A percentile compares a stretch with the other conserved stretches of the same genome.
phyloP scores from a whole-genome alignment of 495 filamentous ascomycete species.

The Trichocladium antarcticum region DNA sequence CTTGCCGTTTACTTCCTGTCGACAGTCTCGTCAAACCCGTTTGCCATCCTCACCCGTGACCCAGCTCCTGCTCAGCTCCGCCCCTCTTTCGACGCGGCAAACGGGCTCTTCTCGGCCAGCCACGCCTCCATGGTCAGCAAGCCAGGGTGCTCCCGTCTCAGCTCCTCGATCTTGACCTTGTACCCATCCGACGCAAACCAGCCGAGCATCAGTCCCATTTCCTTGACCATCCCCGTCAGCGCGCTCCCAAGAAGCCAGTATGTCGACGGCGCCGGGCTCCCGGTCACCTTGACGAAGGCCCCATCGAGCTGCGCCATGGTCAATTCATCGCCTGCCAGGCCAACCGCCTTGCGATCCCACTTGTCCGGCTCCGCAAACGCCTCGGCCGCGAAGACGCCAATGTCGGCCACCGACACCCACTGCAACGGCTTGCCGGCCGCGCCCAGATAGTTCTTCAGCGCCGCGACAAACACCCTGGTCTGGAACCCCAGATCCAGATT shows the following conservation, averaged over 20 bases:
- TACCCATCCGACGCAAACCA: slow-evolving; percentile 40
- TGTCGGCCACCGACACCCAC: slow-evolving; percentile 47
- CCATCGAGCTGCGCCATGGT: slow-evolving; percentile 30
- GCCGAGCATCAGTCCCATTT: slow-evolving; percentile 36
- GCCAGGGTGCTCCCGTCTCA: slow-evolving; percentile 28
- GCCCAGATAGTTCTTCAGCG: slow-evolving; percentile 32
- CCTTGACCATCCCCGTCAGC: slow-evolving; percentile 29
- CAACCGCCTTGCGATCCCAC: slow-evolving; percentile 31
- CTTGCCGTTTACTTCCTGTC: too few relatives aligned
- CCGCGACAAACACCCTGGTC: slow-evolving; percentile 45
- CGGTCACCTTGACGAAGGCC: slow-evolving; percentile 30
- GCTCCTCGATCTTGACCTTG: slow-evolving; percentile 30
- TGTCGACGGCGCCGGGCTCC: slow-evolving; percentile 27
- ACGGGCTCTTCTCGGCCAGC: slow-evolving; percentile 29
- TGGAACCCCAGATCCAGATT: slow-evolving; percentile 47
- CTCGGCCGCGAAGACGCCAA: slow-evolving; percentile 52
- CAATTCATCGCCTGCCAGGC: slow-evolving; percentile 38
- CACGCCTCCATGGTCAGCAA: slow-evolving; percentile 35
- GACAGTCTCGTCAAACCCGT: too few relatives aligned
- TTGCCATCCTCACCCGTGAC: too few relatives aligned
- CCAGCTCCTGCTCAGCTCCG: too few relatives aligned
- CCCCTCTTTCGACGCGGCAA: slow-evolving; percentile 10
- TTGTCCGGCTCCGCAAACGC: slow-evolving; percentile 38
- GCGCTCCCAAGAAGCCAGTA: slow-evolving; percentile 31
- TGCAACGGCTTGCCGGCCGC: slow-evolving; percentile 41